phyloP scores from a whole-genome alignment of 2,329 filamentous ascomycete genomes.

The Penicillium palitans region DNA sequence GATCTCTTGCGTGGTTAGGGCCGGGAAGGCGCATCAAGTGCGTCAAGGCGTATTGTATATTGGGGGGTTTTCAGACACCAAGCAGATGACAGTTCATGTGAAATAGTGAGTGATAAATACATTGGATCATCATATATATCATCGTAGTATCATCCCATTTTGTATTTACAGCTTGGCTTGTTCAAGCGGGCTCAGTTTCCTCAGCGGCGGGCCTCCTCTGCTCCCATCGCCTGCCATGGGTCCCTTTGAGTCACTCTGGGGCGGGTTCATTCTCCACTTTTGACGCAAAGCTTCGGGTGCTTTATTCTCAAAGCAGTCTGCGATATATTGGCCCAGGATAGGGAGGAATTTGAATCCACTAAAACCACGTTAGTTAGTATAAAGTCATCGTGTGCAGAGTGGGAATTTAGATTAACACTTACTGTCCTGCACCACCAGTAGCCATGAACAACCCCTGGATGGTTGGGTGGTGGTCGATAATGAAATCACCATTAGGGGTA shows the following conservation, averaged over 20 bases:
- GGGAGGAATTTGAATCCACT: constrained; percentile 63
- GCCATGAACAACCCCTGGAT: constrained; percentile 51
- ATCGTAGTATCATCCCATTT: not conserved
- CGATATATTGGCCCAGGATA: constrained; percentile 62
- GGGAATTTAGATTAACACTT: constrained; percentile 3
- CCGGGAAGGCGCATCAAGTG: no score
- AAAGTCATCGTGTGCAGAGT: not conserved
- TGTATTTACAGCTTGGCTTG: constrained; percentile 24
- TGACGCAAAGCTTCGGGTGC: constrained; percentile 54
- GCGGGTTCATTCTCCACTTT: constrained; percentile 53
- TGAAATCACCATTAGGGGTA: constrained; percentile 66
- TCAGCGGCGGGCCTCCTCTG: constrained; percentile 29
- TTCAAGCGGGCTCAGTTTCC: constrained; percentile 25
- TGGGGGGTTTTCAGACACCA: not conserved
- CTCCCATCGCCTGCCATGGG: constrained; percentile 31
- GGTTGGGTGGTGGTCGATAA: constrained; percentile 65
- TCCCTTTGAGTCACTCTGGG: constrained; percentile 3
- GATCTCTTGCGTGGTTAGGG: no score
- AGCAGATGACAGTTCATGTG: not conserved
- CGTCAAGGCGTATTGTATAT: not conserved
- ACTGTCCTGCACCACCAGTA: constrained; percentile 29
- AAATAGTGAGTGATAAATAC: not conserved
- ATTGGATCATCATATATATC: not conserved
- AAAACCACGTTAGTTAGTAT: constrained; percentile 7
- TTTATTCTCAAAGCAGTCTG: constrained; percentile 54